These are phyloP conservation scores for Pyrenula massariospora DNA, from an alignment of 495 filamentous ascomycete species.

Conservation along the genomic window DNA sequence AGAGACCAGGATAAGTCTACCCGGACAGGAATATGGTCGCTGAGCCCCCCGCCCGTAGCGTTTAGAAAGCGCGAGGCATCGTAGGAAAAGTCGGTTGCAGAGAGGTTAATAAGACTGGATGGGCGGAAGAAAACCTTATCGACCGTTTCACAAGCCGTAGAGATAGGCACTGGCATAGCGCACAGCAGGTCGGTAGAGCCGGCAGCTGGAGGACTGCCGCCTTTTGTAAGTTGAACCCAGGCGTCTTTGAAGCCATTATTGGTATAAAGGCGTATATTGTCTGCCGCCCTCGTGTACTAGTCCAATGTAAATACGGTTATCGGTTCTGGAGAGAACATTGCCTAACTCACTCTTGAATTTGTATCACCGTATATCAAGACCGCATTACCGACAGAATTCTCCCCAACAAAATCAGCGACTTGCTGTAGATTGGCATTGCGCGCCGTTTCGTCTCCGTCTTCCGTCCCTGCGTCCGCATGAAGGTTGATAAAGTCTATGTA, in stretches of 20 bases:
- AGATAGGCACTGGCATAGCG: slow-evolving; percentile 32
- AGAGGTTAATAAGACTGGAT: slow-evolving; percentile 28
- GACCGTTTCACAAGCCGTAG: slow-evolving; percentile 42
- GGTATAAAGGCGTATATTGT: slow-evolving; percentile 35
- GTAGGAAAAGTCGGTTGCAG: slow-evolving; percentile 33
- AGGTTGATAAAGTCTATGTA: slow-evolving; percentile 51
- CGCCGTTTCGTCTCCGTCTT: slow-evolving; percentile 32
- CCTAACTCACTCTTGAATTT: slow-evolving; percentile 22
- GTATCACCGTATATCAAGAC: slow-evolving; percentile 49
- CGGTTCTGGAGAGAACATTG: not conserved
- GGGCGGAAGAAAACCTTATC: slow-evolving; percentile 52
- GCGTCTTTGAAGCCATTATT: slow-evolving; percentile 35
- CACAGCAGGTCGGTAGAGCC: slow-evolving; percentile 27
- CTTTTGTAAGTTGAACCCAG: slow-evolving; percentile 37
- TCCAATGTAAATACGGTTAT: not conserved
- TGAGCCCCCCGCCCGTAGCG: slow-evolving; percentile 35
- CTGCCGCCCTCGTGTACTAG: slow-evolving; percentile 39
- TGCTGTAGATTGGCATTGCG: slow-evolving; percentile 43
- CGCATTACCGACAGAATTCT: slow-evolving; percentile 39
- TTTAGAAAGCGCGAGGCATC: slow-evolving; percentile 37
- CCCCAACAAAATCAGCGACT: slow-evolving; percentile 39
- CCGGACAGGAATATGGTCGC: slow-evolving; percentile 49
- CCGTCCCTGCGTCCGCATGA: slow-evolving; percentile 49
- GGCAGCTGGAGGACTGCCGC: slow-evolving; percentile 29
- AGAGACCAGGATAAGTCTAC: slow-evolving; percentile 41